Evolutionary conservation across 2,329 filamentous ascomycete genomes (phyloP).

Genomic region (Fusarium sp.): DNA sequence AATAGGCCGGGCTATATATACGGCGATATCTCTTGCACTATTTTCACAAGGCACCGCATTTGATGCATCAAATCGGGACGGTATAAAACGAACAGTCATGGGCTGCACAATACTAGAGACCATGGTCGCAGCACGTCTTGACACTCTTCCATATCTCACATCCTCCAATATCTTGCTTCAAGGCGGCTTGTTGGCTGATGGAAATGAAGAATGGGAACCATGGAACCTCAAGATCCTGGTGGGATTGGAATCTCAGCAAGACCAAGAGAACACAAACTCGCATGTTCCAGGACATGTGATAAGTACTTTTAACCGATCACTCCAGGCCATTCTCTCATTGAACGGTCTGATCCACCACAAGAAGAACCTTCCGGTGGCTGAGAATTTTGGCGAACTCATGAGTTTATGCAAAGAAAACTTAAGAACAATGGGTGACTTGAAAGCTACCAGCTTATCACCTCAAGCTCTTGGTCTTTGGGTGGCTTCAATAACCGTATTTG

Average conservation of each 20-base stretch:
- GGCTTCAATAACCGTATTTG: not conserved
- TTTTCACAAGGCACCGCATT: fast-evolving
- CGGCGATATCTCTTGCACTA: not conserved
- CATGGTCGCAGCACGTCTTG: not conserved
- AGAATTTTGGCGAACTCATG: not conserved
- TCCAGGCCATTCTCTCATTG: not conserved
- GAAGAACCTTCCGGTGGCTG: fast-evolving
- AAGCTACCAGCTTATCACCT: not conserved
- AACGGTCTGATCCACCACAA: not conserved
- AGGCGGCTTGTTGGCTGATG: not conserved
- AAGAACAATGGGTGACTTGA: fast-evolving
- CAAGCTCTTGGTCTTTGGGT: not conserved
- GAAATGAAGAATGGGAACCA: conserved; percentile 6
- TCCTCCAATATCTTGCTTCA: not conserved
- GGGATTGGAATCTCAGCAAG: fast-evolving
- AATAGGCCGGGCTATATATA: not conserved
- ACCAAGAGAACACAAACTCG: not conserved
- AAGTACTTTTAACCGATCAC: not conserved
- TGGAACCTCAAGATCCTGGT: not conserved
- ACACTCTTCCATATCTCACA: not conserved
- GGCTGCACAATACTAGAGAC: not conserved
- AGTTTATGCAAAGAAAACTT: not conserved
- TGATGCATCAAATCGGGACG: not conserved
- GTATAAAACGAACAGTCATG: not conserved
- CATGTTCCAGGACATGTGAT: conserved; percentile 2